Base-by-base conservation (phyloP, 176 grass and related monocot genomes). In the Bolboschoenus planiculmis region DNA sequence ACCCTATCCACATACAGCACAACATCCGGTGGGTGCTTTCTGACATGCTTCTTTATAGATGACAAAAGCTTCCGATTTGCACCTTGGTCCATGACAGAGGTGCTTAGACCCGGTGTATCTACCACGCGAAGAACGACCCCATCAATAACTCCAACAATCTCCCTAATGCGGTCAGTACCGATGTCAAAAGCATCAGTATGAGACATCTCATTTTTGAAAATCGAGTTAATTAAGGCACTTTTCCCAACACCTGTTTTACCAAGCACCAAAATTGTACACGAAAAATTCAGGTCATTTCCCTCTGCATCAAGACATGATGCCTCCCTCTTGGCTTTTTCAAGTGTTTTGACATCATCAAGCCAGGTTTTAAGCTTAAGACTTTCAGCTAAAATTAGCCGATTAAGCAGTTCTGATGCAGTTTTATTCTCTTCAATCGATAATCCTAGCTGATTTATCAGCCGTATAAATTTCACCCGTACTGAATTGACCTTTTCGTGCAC, bases 221-320 rank as follows among this genome's bases (percentile, higher is more conserved):
- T 91, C 21, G 95, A 98, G 62, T 98, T 98, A 87, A 98, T 88
- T 2, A 91, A 93, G 76, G 92, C 92, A 78, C 95, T 98, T 88
- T 98, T 98, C 47, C 95, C 95, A 26, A 95, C 89, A 5, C 95
- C 95, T 16, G 78, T 91, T 83, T 98, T 98, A 50, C 95, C 95
- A 78, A 98, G 73, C 47, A 98, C 90, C 75, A 98, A 86, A 42
- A 98, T 87, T 72, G 90, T 98, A 64, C 92, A 98, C 36, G 88
- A 87, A 78, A 98, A 91, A 59, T 98, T 86, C 55, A 98, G 40
- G 78, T 85, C 79, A 51, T 93, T 83, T 44, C 92, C 86, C 82
- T 93, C 87, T 24, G 66, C 21, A 39, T 98, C 90, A 54, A 90
- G 90, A 71, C 89, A 86, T 80, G 87, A 87, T 63, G 92, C 95